Percentiles rank a stretch among this genome's conserved stretches.
Evolutionary conservation across 2,329 filamentous ascomycete species (phyloP).

Genomic region (Cryphonectria naterciae): DNA sequence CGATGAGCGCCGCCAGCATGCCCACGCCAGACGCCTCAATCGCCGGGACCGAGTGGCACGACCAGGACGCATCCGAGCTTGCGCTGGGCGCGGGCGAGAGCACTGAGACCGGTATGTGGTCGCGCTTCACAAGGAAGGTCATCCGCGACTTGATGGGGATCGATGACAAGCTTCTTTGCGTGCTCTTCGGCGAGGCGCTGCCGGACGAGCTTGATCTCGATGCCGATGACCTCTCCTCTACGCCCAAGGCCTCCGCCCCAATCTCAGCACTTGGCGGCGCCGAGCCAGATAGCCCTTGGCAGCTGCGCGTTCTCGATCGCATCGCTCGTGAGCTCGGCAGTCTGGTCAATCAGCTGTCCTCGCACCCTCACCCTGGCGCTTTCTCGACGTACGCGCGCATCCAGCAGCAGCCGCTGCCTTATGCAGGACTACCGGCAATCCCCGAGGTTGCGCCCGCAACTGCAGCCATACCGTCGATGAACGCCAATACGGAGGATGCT

Average conservation of each 20-base stretch:
- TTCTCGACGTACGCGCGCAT: constrained; percentile 79
- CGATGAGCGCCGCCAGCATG: constrained; percentile 37
- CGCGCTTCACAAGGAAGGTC: constrained; percentile 80
- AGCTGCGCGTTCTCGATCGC: constrained; percentile 77
- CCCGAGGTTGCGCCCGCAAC: constrained; percentile 51
- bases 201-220: constrained; percentile 49
- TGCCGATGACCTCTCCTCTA: constrained; percentile 49
- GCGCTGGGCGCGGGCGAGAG: constrained; percentile 42
- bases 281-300: constrained; percentile 59
- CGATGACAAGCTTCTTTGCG: constrained; percentile 80
- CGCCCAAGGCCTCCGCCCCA: constrained; percentile 47
- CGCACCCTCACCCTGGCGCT: constrained; percentile 77
- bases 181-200: constrained; percentile 83
- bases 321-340: constrained; percentile 86
- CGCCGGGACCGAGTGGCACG: constrained; percentile 53
- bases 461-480: constrained; percentile 28
- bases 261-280: constrained; percentile 6
- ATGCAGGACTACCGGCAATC: constrained; percentile 75
- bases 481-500: constrained; percentile 20
- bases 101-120: constrained; percentile 73
- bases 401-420: constrained; percentile 69
- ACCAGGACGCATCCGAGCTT: constrained; percentile 49
- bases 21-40: constrained; percentile 44
- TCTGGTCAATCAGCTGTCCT: constrained; percentile 78
- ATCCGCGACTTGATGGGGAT: constrained; percentile 90